phyloP scores from a whole-genome alignment of 2,329 filamentous ascomycete species.

The Penicillium capsulatum region DNA sequence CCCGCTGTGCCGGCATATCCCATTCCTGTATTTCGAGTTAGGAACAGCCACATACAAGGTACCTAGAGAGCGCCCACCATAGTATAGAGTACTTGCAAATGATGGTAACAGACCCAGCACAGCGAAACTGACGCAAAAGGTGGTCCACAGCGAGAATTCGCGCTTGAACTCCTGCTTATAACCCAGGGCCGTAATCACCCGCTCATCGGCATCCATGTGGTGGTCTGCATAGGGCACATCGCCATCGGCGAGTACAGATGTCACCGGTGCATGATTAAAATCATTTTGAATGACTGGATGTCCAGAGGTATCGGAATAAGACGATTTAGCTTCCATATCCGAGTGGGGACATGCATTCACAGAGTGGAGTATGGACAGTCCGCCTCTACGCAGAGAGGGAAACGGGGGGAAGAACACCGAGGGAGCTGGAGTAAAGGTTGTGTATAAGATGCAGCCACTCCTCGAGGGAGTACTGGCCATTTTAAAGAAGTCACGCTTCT shows the following conservation, averaged over 20 bases:
- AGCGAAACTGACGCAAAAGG: conserved; percentile 70
- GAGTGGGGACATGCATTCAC: conserved; percentile 5
- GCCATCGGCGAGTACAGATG: conserved; percentile 35
- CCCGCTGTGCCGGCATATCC: conserved; percentile 56
- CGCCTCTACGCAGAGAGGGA: not conserved
- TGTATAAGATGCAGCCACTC: too few species aligned
- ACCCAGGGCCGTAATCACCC: conserved; percentile 41
- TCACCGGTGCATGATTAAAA: conserved; percentile 32
- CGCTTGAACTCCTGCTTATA: conserved; percentile 63
- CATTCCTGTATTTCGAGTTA: conserved; percentile 34
- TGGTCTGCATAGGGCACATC: conserved; percentile 36
- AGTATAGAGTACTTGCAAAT: conserved; percentile 67
- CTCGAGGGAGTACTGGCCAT: too few species aligned
- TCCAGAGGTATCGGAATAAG: conserved; percentile 13
- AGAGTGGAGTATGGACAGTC: not conserved
- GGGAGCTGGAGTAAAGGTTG: too few species aligned
- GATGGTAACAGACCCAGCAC: conserved; percentile 67
- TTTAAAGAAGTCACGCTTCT: too few species aligned
- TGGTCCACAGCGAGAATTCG: conserved; percentile 70
- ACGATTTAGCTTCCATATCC: conserved; percentile 12
- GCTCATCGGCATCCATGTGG: conserved; percentile 40
- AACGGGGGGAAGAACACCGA: too few species aligned
- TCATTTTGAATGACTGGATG: conserved; percentile 16
- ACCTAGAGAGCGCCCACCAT: conserved; percentile 48
- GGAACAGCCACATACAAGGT: conserved; percentile 4